Evolutionary conservation across 2,329 filamentous ascomycete species (phyloP), one percentile per base, ranked within the genome.

Genomic region (Botrytis paeoniae): DNA sequence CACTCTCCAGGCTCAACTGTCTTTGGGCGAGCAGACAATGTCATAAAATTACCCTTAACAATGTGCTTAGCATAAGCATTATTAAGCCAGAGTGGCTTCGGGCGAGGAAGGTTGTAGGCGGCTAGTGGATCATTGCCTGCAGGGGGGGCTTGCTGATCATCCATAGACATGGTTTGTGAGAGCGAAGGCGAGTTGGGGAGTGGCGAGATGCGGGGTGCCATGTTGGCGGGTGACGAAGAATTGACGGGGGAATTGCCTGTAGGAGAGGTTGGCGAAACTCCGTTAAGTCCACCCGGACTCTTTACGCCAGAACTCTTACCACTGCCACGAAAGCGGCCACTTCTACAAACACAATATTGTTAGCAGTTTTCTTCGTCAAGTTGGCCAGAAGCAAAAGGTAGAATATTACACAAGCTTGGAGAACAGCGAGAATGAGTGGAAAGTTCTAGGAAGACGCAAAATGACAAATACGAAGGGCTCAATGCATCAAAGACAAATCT

Each of bases 41-140:
- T 98, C 91, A 97, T 94, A 81, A 98, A 98, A 85, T 98, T 98
- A 74, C 95, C 95, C 85, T 95, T 97, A 80, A 98, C 95, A 77
- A 97, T 97, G 80, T 97, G 90, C 81, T 92, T 93, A 71, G 92
- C 91, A 81, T 93, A 92, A 75, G 89, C 85, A 72, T 91, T 87
- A 79, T 93, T 91, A 79, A 94, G 89, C 89, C 93, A 94, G 75
- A 93, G 84, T 25, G 93, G 93, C 74, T 90, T 85, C 45, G 89
- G 88, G 59, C 89, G 87, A 74, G 91, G 91, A 74, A 93, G 85
- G 77, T 91, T 89, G 80, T 90, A 91, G 20, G 85, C 85, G 77
- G 84, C 84, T 76, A 91, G 85, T 69, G 88, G 81, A 78, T 91
- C 88, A 80, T 86, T 84, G 78, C 61, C 57, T 72, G 73, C 71